These are phyloP conservation scores for Coelastrella sp. DNA, from an alignment of 139 green algal species.

Conservation along the genomic window DNA sequence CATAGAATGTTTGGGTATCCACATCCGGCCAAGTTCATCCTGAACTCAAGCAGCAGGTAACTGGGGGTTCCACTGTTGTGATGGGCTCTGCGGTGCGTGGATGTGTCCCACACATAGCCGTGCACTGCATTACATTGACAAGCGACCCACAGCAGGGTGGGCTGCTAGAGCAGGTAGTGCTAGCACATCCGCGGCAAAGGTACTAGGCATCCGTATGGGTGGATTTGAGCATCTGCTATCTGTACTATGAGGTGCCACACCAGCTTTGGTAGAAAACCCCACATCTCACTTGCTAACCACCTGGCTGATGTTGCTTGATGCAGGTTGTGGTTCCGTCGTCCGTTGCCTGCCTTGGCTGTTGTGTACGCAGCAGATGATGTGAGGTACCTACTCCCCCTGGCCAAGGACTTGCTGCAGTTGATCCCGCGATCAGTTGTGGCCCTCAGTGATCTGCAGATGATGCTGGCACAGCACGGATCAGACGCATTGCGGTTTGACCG, in stretches of 20 bases:
- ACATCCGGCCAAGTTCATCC: not conserved
- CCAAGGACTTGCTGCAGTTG: not conserved
- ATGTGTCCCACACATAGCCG: too few species aligned
- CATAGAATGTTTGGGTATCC: slow-evolving; percentile 8
- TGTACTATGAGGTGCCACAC: too few species aligned
- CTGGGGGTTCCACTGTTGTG: not conserved
- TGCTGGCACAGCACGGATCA: not conserved
- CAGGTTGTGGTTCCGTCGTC: not conserved
- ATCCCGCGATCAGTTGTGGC: not conserved
- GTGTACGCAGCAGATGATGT: not conserved
- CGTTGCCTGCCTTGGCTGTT: not conserved
- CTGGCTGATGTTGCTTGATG: too few species aligned
- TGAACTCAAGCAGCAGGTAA: not conserved
- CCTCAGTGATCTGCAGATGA: not conserved
- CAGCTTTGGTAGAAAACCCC: too few species aligned
- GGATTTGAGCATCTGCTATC: too few species aligned
- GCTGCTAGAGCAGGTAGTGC: too few species aligned
- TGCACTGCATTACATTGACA: too few species aligned
- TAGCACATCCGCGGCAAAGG: too few species aligned
- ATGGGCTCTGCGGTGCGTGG: too few species aligned
- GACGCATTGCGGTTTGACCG: not conserved
- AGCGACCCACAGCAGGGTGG: too few species aligned
- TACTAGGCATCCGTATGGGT: too few species aligned
- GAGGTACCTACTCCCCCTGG: not conserved
- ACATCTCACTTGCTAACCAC: too few species aligned